Evolutionary conservation across 2,329 filamentous ascomycete genomes (phyloP).

Genomic region (Cercospora sp.): DNA sequence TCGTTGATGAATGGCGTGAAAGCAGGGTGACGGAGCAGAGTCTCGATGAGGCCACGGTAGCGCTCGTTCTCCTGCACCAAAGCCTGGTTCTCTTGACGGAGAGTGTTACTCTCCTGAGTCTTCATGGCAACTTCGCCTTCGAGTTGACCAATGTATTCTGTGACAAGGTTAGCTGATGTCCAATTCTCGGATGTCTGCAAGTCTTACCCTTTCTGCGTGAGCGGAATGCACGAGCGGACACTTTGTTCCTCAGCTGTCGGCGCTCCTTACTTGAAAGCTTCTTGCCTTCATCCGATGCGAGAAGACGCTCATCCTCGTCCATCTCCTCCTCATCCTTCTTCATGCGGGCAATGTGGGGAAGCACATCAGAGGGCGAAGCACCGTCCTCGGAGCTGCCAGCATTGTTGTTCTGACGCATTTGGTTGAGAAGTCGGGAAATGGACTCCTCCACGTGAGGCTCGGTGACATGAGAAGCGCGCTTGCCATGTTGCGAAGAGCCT

Average conservation of each 20-base stretch:
- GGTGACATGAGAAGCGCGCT: constrained; percentile 46
- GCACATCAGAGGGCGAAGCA: constrained; percentile 45
- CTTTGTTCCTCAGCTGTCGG: constrained; percentile 96
- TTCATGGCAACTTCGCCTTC: constrained; percentile 70
- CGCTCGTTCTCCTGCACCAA: constrained; percentile 64
- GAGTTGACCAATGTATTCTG: constrained; percentile 95
- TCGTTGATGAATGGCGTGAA: constrained; percentile 51
- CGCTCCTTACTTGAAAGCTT: constrained; percentile 98
- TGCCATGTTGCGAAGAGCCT: constrained; percentile 40
- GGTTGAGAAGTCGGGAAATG: constrained; percentile 87
- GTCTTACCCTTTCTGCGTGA: constrained; percentile 91
- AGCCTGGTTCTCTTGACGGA: constrained; percentile 69
- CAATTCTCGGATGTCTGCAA: not conserved
- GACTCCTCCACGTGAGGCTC: constrained; percentile 71
- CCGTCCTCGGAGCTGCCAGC: constrained; percentile 51
- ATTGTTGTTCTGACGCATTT: constrained; percentile 76
- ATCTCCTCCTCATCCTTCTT: constrained; percentile 98
- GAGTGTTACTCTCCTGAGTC: constrained; percentile 72
- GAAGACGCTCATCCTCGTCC: constrained; percentile 92
- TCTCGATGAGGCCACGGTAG: constrained; percentile 68
- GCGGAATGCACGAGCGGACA: constrained; percentile 94
- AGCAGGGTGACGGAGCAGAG: constrained; percentile 59
- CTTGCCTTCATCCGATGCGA: constrained; percentile 98
- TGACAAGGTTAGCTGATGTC: constrained; percentile 51
- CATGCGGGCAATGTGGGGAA: constrained; percentile 68